Evolutionary conservation across 331 rosid genomes (phyloP).

Genomic region (Quercus lobata): DNA sequence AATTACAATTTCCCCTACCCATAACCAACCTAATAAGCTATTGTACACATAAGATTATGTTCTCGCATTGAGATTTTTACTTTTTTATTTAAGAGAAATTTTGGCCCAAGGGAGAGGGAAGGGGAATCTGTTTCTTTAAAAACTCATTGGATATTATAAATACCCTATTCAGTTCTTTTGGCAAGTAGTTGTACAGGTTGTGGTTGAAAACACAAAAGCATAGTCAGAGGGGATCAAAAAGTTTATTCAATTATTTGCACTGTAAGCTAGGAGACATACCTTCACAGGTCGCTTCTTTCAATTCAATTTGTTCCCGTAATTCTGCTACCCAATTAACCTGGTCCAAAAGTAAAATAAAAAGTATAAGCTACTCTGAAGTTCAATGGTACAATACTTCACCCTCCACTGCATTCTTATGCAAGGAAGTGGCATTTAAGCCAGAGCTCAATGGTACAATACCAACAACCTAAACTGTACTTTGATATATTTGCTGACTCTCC

Average conservation of each 20-base stretch:
- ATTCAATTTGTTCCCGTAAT: conserved; percentile 55
- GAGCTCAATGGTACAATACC: neutral
- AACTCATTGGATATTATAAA: neutral
- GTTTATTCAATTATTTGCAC: neutral
- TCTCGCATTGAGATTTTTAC: neutral
- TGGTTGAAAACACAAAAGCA: neutral
- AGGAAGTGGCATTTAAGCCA: too few species aligned
- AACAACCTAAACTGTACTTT: neutral
- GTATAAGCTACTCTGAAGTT: neutral
- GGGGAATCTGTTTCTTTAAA: neutral
- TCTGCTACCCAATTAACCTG: conserved; percentile 73
- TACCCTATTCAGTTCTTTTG: neutral
- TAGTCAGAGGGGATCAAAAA: neutral
- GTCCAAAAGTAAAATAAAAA: conserved; percentile 12
- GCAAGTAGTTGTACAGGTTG: neutral
- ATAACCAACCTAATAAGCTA: too few species aligned
- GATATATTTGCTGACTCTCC: neutral
- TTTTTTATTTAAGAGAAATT: too few species aligned
- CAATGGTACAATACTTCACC: neutral
- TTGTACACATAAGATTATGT: neutral
- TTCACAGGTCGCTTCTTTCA: conserved; percentile 64
- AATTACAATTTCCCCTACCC: too few species aligned
- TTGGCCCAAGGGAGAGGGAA: too few species aligned
- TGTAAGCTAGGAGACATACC: conserved; percentile 40
- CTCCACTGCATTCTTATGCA: too few species aligned